Base-by-base conservation (phyloP, 805 yeast species). In the Saturnispora silvae region DNA sequence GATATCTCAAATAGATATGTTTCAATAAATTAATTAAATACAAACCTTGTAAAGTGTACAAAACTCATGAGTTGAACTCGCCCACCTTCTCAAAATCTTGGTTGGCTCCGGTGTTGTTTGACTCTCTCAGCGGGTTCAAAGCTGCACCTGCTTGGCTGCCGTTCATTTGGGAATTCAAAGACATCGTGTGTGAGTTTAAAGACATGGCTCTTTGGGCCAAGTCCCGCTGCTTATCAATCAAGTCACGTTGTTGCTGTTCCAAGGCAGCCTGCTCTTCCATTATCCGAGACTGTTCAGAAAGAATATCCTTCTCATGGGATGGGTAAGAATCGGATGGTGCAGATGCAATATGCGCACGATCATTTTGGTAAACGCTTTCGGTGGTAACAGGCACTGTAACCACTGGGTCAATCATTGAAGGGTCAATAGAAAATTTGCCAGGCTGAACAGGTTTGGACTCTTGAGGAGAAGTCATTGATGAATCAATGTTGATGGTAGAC, bases 21-120 rank as follows among this genome's bases (percentile, higher is more conserved):
- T n/a, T n/a, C n/a, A n/a, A n/a, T n/a, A n/a, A n/a, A n/a, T n/a
- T n/a, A n/a, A n/a, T n/a, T n/a, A n/a, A n/a, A n/a, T n/a, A n/a
- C n/a, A n/a, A n/a, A n/a, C n/a, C n/a, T n/a, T n/a, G n/a, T n/a
- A n/a, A n/a, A n/a, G n/a, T n/a, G n/a, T n/a, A n/a, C n/a, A n/a
- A n/a, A n/a, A n/a, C n/a, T n/a, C n/a, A n/a, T n/a, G 10, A 25
- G 19, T 46, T 41, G 7, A 50, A 17, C 23, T 50, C 52, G 19
- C 46, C 57, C 23, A 47, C 50, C 35, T 52, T 45, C 20, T 48
- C 49, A 29, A 36, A 15, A 29, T 31, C 30, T 18, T 28, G 17
- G 7, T 15, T 30, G 19, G 22, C 9, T 26, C n/a, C 11, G 13
- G 20, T 24, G 18, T n/a, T n/a, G n/a, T n/a, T n/a, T n/a, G 24